A percentile compares a stretch with the other conserved stretches of the same genome.
Evolutionary conservation across 1,284 basidiomycete genomes (phyloP).

Genomic region (Austroboletus olivaceoglutinosus): DNA sequence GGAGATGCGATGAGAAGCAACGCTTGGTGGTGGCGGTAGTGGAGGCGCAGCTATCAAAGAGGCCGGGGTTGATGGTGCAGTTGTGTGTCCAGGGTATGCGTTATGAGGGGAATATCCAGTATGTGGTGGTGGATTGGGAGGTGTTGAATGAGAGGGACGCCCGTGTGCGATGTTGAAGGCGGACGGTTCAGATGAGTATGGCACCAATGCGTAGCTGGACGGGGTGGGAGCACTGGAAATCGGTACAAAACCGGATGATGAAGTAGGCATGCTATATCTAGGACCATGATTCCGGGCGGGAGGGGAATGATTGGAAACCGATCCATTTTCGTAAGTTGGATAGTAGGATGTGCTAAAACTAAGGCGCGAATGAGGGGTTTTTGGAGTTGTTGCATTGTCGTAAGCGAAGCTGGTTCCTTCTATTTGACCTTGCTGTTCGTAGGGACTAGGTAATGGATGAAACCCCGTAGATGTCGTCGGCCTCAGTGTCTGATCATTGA

Average conservation of each 20-base stretch:
- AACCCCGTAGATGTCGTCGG: conserved; percentile 43
- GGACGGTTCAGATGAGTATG: conserved; percentile 48
- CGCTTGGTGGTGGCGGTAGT: conserved; percentile 22
- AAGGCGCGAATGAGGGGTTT: conserved; percentile 35
- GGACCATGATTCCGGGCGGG: conserved; percentile 46
- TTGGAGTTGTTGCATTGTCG: conserved; percentile 40
- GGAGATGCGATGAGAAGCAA: conserved; percentile 19
- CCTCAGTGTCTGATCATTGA: conserved; percentile 37
- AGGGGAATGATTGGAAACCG: conserved; percentile 30
- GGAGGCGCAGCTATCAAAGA: conserved; percentile 10
- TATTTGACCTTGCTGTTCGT: conserved; percentile 27
- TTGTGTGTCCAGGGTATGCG: conserved; percentile 31
- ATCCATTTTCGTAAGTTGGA: conserved; percentile 51
- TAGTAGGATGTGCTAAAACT: conserved; percentile 45
- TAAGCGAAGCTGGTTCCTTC: conserved; percentile 30
- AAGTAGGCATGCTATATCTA: conserved; percentile 63
- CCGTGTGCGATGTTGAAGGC: conserved; percentile 43
- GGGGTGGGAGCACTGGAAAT: conserved; percentile 32
- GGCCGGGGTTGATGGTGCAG: conserved; percentile 5
- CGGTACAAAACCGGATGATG: conserved; percentile 68
- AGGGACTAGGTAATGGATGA: conserved; percentile 30
- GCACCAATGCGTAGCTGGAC: conserved; percentile 25
- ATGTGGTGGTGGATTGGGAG: conserved; percentile 17
- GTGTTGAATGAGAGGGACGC: conserved; percentile 33
- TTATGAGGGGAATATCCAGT: conserved; percentile 34